These are phyloP conservation scores for Naganishia cerealis DNA, from an alignment of 1,284 basidiomycete species.

Conservation along the genomic window DNA sequence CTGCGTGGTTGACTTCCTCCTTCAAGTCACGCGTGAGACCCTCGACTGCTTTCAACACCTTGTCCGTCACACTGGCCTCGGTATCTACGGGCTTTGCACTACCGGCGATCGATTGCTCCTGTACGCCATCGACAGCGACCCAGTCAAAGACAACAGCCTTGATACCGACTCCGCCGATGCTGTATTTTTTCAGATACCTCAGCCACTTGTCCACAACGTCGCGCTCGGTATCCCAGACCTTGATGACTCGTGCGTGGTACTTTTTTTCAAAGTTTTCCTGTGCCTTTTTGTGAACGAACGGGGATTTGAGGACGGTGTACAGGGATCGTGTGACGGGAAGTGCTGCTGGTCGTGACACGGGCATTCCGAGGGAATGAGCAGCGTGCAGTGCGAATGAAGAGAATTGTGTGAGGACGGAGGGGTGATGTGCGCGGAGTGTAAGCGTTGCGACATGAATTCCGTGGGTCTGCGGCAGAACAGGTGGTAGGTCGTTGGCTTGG, in stretches of 20 bases:
- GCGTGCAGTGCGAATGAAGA: conserved; percentile 81
- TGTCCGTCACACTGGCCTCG: conserved; percentile 4
- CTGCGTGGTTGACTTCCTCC: conserved; percentile 27
- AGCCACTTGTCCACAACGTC: conserved; percentile 80
- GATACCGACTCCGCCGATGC: conserved; percentile 82
- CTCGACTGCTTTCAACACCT: conserved; percentile 31
- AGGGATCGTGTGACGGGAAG: conserved; percentile 77
- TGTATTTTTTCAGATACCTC: conserved; percentile 73
- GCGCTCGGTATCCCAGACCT: conserved; percentile 83
- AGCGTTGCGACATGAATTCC: conserved; percentile 66
- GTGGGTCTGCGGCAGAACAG: conserved; percentile 27
- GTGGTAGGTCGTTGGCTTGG: conserved; percentile 18
- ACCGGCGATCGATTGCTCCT: conserved; percentile 47
- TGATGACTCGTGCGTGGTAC: conserved; percentile 80
- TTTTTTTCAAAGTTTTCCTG: conserved; percentile 93
- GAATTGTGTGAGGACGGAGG: conserved; percentile 70
- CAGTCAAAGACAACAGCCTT: conserved; percentile 76
- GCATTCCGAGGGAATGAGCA: conserved; percentile 79
- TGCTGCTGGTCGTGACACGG: conserved; percentile 66
- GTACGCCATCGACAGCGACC: conserved; percentile 66
- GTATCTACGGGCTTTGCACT: neutral
- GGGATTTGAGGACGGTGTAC: conserved; percentile 82
- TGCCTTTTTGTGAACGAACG: conserved; percentile 90
- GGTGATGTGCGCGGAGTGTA: conserved; percentile 76
- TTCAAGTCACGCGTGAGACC: conserved; percentile 28